Percentiles rank a stretch among this genome's conserved stretches.
Evolutionary conservation across 2,329 filamentous ascomycete genomes (phyloP).

Genomic region (Dactylellina parvicollis): DNA sequence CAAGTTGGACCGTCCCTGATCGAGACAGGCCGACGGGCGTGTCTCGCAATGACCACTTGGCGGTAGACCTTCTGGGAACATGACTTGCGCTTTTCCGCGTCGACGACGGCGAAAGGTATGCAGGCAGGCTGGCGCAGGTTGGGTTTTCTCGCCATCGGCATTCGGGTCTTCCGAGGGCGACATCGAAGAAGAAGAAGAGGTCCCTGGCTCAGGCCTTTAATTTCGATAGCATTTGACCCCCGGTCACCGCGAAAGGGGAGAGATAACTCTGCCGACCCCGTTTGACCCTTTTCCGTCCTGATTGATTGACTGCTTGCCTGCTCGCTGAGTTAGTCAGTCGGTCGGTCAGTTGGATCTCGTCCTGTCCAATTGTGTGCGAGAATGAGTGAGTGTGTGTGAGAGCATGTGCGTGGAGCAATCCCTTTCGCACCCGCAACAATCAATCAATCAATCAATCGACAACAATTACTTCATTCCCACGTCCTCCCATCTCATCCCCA

Average conservation of each 20-base stretch:
- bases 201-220: conserved; percentile 53
- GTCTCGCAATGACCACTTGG: not conserved
- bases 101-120: too few relatives aligned
- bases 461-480: conserved; percentile 15
- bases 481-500: conserved; percentile 48
- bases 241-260: conserved; percentile 22
- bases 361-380: conserved; percentile 40
- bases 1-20: conserved; percentile 33
- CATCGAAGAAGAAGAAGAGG: not conserved
- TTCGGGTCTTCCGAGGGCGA: conserved; percentile 2
- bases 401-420: too few relatives aligned
- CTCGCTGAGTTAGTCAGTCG: conserved; percentile 53
- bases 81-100: too few relatives aligned
- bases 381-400: too few relatives aligned
- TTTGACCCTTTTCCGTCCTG: conserved; percentile 51
- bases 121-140: not conserved
- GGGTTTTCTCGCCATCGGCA: not conserved
- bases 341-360: conserved; percentile 53
- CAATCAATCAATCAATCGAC: too few relatives aligned
- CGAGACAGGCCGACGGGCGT: not conserved
- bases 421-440: too few relatives aligned
- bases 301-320: conserved; percentile 49
- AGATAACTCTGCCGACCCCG: conserved; percentile 28
- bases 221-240: conserved; percentile 37
- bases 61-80: too few relatives aligned